Evolutionary conservation across 2,329 filamentous ascomycete genomes (phyloP).

Genomic region (Furcasterigmium sp.): DNA sequence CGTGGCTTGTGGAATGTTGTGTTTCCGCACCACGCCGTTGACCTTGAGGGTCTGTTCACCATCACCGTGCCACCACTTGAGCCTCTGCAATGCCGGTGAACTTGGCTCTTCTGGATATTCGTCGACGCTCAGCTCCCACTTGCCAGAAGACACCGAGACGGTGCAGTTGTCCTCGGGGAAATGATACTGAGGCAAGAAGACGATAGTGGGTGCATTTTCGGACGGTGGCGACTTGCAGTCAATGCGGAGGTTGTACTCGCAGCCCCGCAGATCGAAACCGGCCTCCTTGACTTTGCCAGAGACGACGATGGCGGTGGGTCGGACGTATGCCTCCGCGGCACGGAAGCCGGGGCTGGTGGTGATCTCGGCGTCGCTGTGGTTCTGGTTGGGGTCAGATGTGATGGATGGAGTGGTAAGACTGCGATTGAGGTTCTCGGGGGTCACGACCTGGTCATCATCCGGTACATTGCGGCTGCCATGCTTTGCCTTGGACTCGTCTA

Average conservation of each 20-base stretch:
- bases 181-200: slow-evolving; percentile 88
- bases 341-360: slow-evolving; percentile 69
- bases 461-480: slow-evolving; percentile 31
- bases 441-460: slow-evolving; percentile 60
- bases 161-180: slow-evolving; percentile 71
- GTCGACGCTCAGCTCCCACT: slow-evolving; percentile 78
- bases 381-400: slow-evolving; percentile 46
- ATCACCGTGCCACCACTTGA: slow-evolving; percentile 90
- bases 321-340: slow-evolving; percentile 88
- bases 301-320: slow-evolving; percentile 73
- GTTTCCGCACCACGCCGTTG: slow-evolving; percentile 64
- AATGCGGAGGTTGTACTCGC: slow-evolving; percentile 70
- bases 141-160: slow-evolving; percentile 76
- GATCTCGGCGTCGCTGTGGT: slow-evolving; percentile 44
- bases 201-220: slow-evolving; percentile 67
- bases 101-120: slow-evolving; percentile 47
- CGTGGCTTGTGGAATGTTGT: slow-evolving; percentile 49
- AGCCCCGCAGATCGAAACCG: slow-evolving; percentile 77
- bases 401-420: slow-evolving; percentile 66
- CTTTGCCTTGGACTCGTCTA: slow-evolving; percentile 19
- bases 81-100: slow-evolving; percentile 63
- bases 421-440: slow-evolving; percentile 69
- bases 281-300: slow-evolving; percentile 66
- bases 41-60: slow-evolving; percentile 78
- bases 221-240: slow-evolving; percentile 45